A percentile compares a stretch with the other conserved stretches of the same genome.
Conservation (phyloP, 768 basidiomycete genomes). For the Leucosporidium scottii region DNA sequence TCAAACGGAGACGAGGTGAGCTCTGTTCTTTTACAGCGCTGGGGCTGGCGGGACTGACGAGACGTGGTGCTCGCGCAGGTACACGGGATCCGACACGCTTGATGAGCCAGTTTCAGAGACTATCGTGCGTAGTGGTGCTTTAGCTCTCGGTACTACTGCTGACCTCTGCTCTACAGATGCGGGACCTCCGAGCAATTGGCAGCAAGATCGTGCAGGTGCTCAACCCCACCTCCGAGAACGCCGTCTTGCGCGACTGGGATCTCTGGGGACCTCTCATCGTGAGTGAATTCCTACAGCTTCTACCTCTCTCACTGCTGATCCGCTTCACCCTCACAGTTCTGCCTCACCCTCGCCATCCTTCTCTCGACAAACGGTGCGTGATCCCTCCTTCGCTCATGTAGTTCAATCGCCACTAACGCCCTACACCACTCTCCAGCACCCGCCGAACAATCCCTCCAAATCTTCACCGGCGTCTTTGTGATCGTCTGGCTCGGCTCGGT, state of each 20-base stretch:
- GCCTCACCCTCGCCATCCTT: constrained; percentile 70
- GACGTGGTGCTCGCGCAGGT: constrained; percentile 46
- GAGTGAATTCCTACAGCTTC: background rate
- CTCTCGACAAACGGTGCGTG: constrained; percentile 68
- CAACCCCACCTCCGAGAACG: constrained; percentile 67
- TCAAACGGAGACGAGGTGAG: constrained; percentile 77
- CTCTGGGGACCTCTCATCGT: constrained; percentile 85
- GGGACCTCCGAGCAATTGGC: constrained; percentile 85
- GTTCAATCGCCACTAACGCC: background rate
- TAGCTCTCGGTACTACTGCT: background rate
- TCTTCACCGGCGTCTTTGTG: constrained; percentile 80
- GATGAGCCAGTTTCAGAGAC: constrained; percentile 86
- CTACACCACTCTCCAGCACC: constrained; percentile 56
- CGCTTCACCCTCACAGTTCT: constrained; percentile 46
- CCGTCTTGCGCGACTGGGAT: constrained; percentile 90
- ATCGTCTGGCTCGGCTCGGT: constrained; percentile 86
- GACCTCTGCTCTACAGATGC: constrained; percentile 52
- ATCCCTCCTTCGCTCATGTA: background rate
- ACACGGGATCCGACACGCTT: constrained; percentile 76
- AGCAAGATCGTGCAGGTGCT: constrained; percentile 87
- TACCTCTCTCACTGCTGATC: constrained; percentile 30
- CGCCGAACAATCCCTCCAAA: constrained; percentile 67
- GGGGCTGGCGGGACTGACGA: background rate
- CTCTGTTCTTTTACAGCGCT: no score
- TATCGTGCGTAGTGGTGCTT: constrained; percentile 55